Evolutionary conservation across 108 stramenopile genomes (phyloP), one percentile per base, ranked within the genome.

Genomic region (Nitzschia putrida): DNA sequence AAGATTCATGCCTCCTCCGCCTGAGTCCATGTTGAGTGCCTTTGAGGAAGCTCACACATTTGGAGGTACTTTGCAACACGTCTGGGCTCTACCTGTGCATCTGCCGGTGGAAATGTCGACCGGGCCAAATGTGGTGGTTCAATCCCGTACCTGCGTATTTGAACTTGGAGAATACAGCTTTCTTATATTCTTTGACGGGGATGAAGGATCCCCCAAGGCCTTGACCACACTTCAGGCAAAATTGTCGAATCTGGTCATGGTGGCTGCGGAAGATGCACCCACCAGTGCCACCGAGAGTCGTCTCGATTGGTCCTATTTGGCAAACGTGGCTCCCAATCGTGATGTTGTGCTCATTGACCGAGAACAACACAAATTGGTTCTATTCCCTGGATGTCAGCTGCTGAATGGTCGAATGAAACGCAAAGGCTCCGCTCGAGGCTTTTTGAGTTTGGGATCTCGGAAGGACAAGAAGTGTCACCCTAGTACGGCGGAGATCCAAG

Each of bases 301-400:
- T 18, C 47, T 18, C 3, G 2, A 2, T 18, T 16, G 18, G 47
- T 16, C 47, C 14, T 49, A 18, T 3, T 16, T 18, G 18, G 14
- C 47, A 5, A 49, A 18, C 3, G 47, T 18, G 18, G 50, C 44
- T 18, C 61, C 67, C 50, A 86, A 86, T 26, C 80, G 80, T 60
- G 83, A 85, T 60, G 75, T 90, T 37, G 73, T 90, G 37, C 66
- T 65, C 64, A 51, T 90, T 8, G 79, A 90, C 64, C 69, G 85
- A 51, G 57, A 77, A 50, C 65, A 78, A 22, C 72, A 76, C 53
- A 81, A 60, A 44, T 71, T 86, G 58, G 38, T 81, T 20, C 74
- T 89, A 1, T 64, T 86, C 26, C 70, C 82, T 64, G 82, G 80
- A 64, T 34, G 29, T 34, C 84, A 70, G 37, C 68, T 80, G 37